phyloP scores from a whole-genome alignment of 169 alveolate species.

The Cryptosporidium tyzzeri region DNA sequence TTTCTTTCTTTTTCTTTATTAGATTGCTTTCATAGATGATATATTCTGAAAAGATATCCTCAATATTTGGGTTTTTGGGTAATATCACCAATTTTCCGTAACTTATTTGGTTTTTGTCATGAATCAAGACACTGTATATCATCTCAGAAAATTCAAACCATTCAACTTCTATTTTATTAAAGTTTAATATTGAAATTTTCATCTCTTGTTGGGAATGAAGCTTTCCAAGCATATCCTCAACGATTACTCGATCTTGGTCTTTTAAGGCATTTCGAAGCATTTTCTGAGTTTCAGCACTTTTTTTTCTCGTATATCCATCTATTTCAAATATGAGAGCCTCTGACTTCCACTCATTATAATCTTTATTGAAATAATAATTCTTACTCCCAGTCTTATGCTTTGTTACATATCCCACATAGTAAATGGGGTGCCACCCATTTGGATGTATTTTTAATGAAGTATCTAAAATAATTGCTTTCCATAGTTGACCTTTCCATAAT shows the following conservation, averaged over 20 bases:
- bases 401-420: slow-evolving; percentile 43
- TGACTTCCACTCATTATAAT: slow-evolving; percentile 66
- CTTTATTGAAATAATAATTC: slow-evolving; percentile 2
- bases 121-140: slow-evolving; percentile 21
- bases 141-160: slow-evolving; percentile 44
- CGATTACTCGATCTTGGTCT: not conserved
- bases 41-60: slow-evolving; percentile 9
- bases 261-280: slow-evolving; percentile 10
- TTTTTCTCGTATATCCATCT: slow-evolving; percentile 24
- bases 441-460: slow-evolving; percentile 57
- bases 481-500: slow-evolving; percentile 58
- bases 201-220: slow-evolving; percentile 13
- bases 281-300: slow-evolving; percentile 33
- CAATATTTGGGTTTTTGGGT: slow-evolving; percentile 26
- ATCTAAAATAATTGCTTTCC: slow-evolving; percentile 57
- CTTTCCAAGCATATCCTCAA: slow-evolving; percentile 6
- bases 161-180: slow-evolving; percentile 6
- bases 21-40: not conserved
- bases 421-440: slow-evolving; percentile 69
- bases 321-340: slow-evolving; percentile 43
- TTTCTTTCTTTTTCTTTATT: not conserved
- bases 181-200: slow-evolving; percentile 7
- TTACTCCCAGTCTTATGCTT: not conserved
- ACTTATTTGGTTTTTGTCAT: slow-evolving; percentile 36
- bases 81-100: slow-evolving; percentile 24